Conservation (phyloP, 73 alveolate species). For the Paramecium primaurelia region DNA sequence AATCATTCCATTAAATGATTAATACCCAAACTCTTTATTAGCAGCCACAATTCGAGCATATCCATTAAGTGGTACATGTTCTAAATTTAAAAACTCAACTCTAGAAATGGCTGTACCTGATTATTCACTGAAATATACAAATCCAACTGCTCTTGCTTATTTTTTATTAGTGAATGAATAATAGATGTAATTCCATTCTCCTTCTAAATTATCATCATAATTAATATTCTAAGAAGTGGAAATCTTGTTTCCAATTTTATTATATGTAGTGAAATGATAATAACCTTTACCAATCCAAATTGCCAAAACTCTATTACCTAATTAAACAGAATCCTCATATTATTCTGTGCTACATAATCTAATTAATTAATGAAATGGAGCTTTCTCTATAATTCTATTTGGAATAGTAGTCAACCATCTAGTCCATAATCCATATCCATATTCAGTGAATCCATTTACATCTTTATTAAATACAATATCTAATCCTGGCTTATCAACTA, state of each 20-base stretch:
- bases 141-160: slow-evolving; percentile 27
- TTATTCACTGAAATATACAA: background rate
- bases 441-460: background rate
- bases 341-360: slow-evolving; percentile 13
- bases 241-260: background rate
- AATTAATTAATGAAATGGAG: slow-evolving; percentile 17
- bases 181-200: slow-evolving; percentile 33
- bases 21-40: slow-evolving; percentile 8
- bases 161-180: background rate
- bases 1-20: slow-evolving; percentile 30
- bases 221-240: slow-evolving; percentile 1
- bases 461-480: background rate
- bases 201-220: slow-evolving; percentile 35
- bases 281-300: slow-evolving; percentile 35
- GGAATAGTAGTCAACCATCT: slow-evolving; percentile 49
- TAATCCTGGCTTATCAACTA: background rate
- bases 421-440: slow-evolving; percentile 50
- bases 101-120: background rate
- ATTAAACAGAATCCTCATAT: background rate
- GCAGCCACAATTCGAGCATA: slow-evolving; percentile 23
- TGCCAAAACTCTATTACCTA: slow-evolving; percentile 35
- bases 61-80: slow-evolving; percentile 12
- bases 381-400: background rate
- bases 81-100: background rate
- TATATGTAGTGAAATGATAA: slow-evolving; percentile 35